Percentiles rank a stretch among this genome's conserved stretches.
These are phyloP conservation scores for Cubamyces sp. DNA, from an alignment of 768 basidiomycete genomes.

Conservation along the genomic window DNA sequence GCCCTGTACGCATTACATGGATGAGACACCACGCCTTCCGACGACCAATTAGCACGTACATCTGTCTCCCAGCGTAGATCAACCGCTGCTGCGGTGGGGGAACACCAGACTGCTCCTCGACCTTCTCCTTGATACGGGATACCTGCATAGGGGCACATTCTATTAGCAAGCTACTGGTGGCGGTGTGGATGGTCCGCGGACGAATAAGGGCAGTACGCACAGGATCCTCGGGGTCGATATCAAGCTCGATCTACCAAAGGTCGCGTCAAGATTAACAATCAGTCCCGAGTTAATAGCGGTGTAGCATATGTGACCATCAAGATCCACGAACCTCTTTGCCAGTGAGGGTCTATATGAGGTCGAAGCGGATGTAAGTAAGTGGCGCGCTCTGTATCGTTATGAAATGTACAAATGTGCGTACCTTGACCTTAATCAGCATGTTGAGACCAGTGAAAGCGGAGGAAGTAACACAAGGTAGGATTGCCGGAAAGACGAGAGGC, in stretches of 20 bases:
- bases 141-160: slow-evolving; percentile 56
- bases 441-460: neutral
- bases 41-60: slow-evolving; percentile 55
- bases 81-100: slow-evolving; percentile 95
- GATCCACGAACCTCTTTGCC: slow-evolving; percentile 83
- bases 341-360: slow-evolving; percentile 75
- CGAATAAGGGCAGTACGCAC: slow-evolving; percentile 42
- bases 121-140: slow-evolving; percentile 93
- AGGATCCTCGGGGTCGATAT: slow-evolving; percentile 90
- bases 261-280: neutral
- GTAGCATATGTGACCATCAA: neutral
- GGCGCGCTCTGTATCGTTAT: neutral
- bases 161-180: no score
- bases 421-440: slow-evolving; percentile 94
- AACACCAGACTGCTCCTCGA: slow-evolving; percentile 98
- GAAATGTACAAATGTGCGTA: slow-evolving; percentile 32
- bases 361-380: slow-evolving; percentile 10
- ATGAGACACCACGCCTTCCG: neutral
- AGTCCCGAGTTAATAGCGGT: neutral
- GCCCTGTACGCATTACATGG: slow-evolving; percentile 51
- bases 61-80: slow-evolving; percentile 91
- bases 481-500: neutral
- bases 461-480: neutral
- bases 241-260: slow-evolving; percentile 78
- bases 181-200: neutral